phyloP scores from a whole-genome alignment of 768 basidiomycete genomes.

The Termitomyces sp. region DNA sequence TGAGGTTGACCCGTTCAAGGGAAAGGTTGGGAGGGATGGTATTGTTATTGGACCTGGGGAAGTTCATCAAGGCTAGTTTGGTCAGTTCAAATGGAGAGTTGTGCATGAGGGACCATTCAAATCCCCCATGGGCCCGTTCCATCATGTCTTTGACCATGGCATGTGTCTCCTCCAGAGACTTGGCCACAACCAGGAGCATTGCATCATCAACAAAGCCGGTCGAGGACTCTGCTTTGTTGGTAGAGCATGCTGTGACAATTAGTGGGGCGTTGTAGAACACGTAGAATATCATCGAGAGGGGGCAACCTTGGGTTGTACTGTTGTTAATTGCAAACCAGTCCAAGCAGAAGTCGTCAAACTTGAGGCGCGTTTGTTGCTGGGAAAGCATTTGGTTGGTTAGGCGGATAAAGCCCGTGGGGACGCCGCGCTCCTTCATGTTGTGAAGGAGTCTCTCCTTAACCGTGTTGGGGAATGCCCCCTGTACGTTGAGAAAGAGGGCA shows the following conservation, averaged over 20 bases:
- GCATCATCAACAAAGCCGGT: slow-evolving; percentile 14
- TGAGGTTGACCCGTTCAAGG: not conserved
- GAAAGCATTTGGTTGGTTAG: not conserved
- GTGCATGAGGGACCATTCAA: slow-evolving; percentile 22
- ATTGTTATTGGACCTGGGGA: slow-evolving; percentile 6
- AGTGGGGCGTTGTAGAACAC: slow-evolving; percentile 24
- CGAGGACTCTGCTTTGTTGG: not conserved
- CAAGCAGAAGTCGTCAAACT: slow-evolving; percentile 23
- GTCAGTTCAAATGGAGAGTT: slow-evolving; percentile 27
- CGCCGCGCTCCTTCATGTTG: slow-evolving; percentile 19
- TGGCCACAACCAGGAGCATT: slow-evolving; percentile 19
- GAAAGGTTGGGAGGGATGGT: slow-evolving; percentile 1
- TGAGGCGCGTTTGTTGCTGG: not conserved
- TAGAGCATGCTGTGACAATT: slow-evolving; percentile 2
- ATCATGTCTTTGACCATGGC: slow-evolving; percentile 23
- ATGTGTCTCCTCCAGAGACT: slow-evolving; percentile 18
- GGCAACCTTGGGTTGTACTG: slow-evolving; percentile 24
- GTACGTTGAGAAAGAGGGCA: slow-evolving; percentile 37
- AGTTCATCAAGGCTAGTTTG: slow-evolving; percentile 28
- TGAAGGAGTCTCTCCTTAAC: slow-evolving; percentile 26
- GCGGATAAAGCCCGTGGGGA: no score
- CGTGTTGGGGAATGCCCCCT: slow-evolving; percentile 40
- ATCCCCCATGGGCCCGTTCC: slow-evolving; percentile 15
- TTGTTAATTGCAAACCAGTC: slow-evolving; percentile 13
- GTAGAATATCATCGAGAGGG: slow-evolving; percentile 22